Base-by-base conservation (phyloP, 2,329 filamentous ascomycete species). In the Penicillium brasilianum region DNA sequence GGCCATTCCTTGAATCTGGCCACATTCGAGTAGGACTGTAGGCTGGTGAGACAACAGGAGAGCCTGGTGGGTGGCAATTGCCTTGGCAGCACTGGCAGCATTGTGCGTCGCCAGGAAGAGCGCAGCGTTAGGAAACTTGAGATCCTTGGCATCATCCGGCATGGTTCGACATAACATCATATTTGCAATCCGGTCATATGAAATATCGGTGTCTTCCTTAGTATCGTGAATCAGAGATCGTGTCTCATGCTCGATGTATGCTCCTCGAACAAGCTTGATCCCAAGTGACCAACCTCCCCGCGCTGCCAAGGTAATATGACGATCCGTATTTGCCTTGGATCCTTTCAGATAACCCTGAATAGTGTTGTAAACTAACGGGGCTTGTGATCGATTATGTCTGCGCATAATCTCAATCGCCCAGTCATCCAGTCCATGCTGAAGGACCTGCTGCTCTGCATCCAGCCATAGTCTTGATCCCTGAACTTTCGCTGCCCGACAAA, bases 1-100 rank as follows among this genome's bases (percentile, higher is more conserved):
- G 1, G 92, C 93, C 93, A 96, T 97, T 22, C 93, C 92, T 78
- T 92, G 89, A 2, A 96, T 84, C 78, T 96, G 92, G 1, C 89
- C 89, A 74, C 90, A 91, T n/a, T 79, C 75, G 1, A 84, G 73
- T 3, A 77, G 70, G 41, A 76, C 65, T 28, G 73, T 73, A 55
- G 72, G 66, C 59, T 74, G 69, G 43, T 81, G 78, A 5, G 71
- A 53, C 11, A 76, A 72, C 18, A 82, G 79, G 11, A 83, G 77
- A 2, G 65, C 30, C 28, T 62, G 66, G 6, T 71, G 67, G 1
- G 72, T 67, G 2, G 72, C 65, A 57, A 80, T 80, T 1, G 83
- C 83, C 36, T 76, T 76, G 9, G 76, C 65, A 51, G 84, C 78
- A 10, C 81, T 81, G 30, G 72, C 69, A 4, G 76, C 73, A 68